phyloP scores from a whole-genome alignment of 352 stramenopile species.

The Saprolegnia diclina region DNA sequence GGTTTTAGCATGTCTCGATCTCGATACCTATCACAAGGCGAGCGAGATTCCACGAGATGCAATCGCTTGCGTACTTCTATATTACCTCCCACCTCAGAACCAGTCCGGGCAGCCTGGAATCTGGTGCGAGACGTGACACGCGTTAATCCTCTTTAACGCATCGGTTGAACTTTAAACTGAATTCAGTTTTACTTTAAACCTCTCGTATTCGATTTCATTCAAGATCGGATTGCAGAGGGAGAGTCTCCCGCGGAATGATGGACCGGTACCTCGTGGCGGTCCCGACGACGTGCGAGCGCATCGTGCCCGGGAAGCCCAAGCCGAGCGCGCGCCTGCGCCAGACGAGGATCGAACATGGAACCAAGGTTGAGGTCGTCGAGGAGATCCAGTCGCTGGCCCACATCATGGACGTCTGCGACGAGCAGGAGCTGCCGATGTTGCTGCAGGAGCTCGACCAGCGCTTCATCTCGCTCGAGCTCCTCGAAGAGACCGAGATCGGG shows the following conservation, averaged over 20 bases:
- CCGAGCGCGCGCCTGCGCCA: constrained; percentile 39
- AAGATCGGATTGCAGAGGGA: too few relatives aligned
- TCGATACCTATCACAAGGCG: too few relatives aligned
- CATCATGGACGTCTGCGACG: constrained; percentile 52
- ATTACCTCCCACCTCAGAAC: too few relatives aligned
- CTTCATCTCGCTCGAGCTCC: constrained; percentile 76
- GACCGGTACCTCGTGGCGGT: constrained; percentile 6
- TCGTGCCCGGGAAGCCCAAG: constrained; percentile 5
- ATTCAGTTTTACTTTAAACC: too few relatives aligned
- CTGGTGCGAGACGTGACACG: too few relatives aligned
- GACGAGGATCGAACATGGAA: constrained; percentile 57
- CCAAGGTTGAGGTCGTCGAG: constrained; percentile 65
- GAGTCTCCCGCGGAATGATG: not conserved
- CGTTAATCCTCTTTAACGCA: too few relatives aligned
- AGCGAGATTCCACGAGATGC: too few relatives aligned
- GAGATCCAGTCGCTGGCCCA: constrained; percentile 63
- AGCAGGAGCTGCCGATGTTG: constrained; percentile 37
- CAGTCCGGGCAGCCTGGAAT: too few relatives aligned
- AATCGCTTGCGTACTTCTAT: too few relatives aligned
- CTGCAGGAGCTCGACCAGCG: constrained; percentile 52
- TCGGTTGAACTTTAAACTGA: too few relatives aligned
- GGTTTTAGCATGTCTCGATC: too few relatives aligned
- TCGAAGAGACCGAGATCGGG: constrained; percentile 61
- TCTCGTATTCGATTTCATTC: too few relatives aligned
- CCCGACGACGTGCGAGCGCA: not conserved